Evolutionary conservation across 768 basidiomycete species (phyloP).

Genomic region (Boletus edulis): DNA sequence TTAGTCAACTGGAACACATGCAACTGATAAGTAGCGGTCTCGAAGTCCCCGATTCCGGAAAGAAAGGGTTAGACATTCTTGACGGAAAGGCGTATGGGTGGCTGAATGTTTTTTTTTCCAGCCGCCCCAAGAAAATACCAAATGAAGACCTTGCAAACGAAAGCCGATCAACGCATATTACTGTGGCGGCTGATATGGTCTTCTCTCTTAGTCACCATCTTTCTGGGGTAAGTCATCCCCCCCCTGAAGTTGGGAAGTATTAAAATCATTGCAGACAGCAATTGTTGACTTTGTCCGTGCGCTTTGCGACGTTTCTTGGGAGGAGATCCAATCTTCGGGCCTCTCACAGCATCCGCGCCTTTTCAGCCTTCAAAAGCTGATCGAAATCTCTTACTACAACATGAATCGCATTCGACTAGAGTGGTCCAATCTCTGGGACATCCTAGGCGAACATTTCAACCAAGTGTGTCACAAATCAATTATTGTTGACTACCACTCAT

Average conservation of each 20-base stretch:
- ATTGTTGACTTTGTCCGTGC: conserved; percentile 98
- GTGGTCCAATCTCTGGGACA: conserved; percentile 98
- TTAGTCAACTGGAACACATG: conserved; percentile 98
- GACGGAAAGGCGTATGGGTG: not conserved
- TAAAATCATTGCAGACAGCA: conserved; percentile 60
- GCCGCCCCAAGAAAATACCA: conserved; percentile 58
- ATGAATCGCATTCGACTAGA: conserved; percentile 98
- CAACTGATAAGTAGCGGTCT: conserved; percentile 92
- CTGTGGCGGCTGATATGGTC: conserved; percentile 98
- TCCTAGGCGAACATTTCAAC: conserved; percentile 97
- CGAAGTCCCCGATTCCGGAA: conserved; percentile 74
- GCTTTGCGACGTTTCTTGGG: conserved; percentile 96
- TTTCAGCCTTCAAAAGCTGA: conserved; percentile 96
- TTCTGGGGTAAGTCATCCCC: conserved; percentile 71
- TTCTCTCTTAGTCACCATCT: conserved; percentile 95
- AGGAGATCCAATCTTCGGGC: conserved; percentile 97
- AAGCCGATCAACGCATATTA: conserved; percentile 96
- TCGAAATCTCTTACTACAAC: conserved; percentile 99
- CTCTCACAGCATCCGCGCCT: conserved; percentile 90
- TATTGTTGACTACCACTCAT: conserved; percentile 7
- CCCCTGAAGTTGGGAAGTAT: not conserved
- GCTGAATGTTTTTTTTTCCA: conserved; percentile 10
- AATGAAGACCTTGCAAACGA: conserved; percentile 96
- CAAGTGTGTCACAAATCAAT: conserved; percentile 51
- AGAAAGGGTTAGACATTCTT: conserved; percentile 65